Base-by-base conservation (phyloP, 2,329 filamentous ascomycete species). In the Aspergillus fischeri region DNA sequence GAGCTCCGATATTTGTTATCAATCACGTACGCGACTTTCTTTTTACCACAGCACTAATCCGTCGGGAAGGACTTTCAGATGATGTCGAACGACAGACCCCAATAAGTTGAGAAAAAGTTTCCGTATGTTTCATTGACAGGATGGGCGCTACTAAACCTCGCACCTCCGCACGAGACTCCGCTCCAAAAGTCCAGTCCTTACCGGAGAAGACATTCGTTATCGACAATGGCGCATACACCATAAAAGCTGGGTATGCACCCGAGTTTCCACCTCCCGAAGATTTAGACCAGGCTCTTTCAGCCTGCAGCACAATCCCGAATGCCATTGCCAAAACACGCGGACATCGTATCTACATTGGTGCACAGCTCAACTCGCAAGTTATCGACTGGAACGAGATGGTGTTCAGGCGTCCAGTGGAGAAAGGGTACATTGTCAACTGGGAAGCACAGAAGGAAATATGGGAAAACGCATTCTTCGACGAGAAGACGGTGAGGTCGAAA, bases 381-480 rank as follows among this genome's bases (percentile, higher is more conserved):
- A 87, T 83, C 62, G 93, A 99, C 70, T 96, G 91, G 78, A 91
- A 92, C 63, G 93, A 97, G 72, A 85, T 95, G 21, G 83, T 85
- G 8, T 96, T 97, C 68, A 85, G 93, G 1, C 82, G 93, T 0
- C 94, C 94, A 0, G 90, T 97, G 1, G 94, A 99, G 74, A 95
- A 92, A 74, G 94, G 94, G 7, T 97, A 90, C 70, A 81, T 97
- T 51, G 92, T 97, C 60, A 97, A 93, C 70, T 99, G 94, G 94
- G 94, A 99, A 74, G 88, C 89, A 0, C 86, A 99, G 77, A 93
- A 91, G 75, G 92, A 94, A 69, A 91, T 99, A 52, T 99, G 94
- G 94, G 92, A 97, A 68, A 86, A 88, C 65, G 87, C 92, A 59
- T 90, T 97, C 68, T 87, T 96, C 65, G 86, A 89, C 63, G 78